Evolutionary conservation across 371 early-diverging fungal species (phyloP).

Genomic region (Funneliformis caledonium): DNA sequence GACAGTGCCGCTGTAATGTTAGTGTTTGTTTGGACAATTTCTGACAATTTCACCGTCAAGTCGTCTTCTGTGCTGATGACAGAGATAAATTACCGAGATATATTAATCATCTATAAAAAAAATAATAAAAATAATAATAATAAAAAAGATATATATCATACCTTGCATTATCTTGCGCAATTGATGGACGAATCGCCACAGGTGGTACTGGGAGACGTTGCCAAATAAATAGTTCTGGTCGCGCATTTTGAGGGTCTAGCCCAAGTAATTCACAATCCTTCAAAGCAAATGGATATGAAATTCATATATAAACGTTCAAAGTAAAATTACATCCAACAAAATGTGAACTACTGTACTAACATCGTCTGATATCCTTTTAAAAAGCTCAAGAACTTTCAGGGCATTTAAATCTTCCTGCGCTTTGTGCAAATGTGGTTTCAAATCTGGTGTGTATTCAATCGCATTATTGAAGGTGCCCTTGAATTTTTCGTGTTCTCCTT

Average conservation of each 20-base stretch:
- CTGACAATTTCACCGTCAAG: slow-evolving; percentile 97
- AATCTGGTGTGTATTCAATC: slow-evolving; percentile 69
- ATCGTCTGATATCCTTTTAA: slow-evolving; percentile 86
- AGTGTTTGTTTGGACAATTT: slow-evolving; percentile 95
- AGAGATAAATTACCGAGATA: not conserved
- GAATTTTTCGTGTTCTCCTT: slow-evolving; percentile 76
- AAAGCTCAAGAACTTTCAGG: slow-evolving; percentile 81
- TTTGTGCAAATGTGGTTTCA: slow-evolving; percentile 78
- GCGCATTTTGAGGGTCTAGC: slow-evolving; percentile 79
- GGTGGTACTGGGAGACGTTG: slow-evolving; percentile 97
- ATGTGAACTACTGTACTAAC: slow-evolving; percentile 42
- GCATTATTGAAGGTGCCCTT: slow-evolving; percentile 76
- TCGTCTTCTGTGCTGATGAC: slow-evolving; percentile 96
- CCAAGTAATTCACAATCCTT: slow-evolving; percentile 95
- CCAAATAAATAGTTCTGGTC: slow-evolving; percentile 95
- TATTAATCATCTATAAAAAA: no score
- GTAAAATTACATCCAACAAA: not conserved
- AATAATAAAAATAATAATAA: not conserved
- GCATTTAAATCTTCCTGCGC: slow-evolving; percentile 98
- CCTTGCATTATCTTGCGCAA: slow-evolving; percentile 89
- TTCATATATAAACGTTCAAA: not conserved
- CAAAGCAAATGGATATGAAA: slow-evolving; percentile 39
- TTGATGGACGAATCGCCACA: slow-evolving; percentile 96
- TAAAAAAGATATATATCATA: slow-evolving; percentile 32
- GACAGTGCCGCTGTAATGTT: slow-evolving; percentile 84